Conservation (phyloP, 1,139 yeast species). For the Saccharomycopsis phalli region DNA sequence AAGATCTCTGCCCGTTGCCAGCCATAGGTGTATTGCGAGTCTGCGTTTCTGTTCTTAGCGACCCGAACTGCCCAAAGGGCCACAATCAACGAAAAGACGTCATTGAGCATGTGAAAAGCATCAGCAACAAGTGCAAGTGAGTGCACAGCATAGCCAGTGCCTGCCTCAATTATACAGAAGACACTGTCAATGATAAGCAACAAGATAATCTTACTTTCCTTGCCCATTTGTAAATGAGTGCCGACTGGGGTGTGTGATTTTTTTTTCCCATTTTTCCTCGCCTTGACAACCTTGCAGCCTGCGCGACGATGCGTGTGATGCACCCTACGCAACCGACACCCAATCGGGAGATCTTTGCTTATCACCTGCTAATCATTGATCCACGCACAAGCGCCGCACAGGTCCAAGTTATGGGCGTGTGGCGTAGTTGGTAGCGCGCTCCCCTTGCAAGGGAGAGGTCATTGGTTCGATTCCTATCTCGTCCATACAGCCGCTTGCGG, state of each 20-base stretch:
- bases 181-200: slow-evolving; percentile 68
- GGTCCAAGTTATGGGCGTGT: slow-evolving; percentile 48
- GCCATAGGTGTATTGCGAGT: slow-evolving; percentile 85
- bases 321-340: too few species aligned
- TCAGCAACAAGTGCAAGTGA: slow-evolving; percentile 92
- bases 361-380: too few species aligned
- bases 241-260: background rate
- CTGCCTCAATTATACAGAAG: slow-evolving; percentile 80
- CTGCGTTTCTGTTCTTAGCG: slow-evolving; percentile 74
- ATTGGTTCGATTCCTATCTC: slow-evolving; percentile 21
- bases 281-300: too few species aligned
- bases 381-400: background rate
- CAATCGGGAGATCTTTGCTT: too few species aligned
- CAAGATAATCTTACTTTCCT: slow-evolving; percentile 67
- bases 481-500: slow-evolving; percentile 17
- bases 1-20: slow-evolving; percentile 95
- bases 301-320: too few species aligned
- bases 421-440: slow-evolving; percentile 89
- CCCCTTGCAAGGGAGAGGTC: slow-evolving; percentile 20
- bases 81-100: slow-evolving; percentile 77
- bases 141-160: slow-evolving; percentile 80
- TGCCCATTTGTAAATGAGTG: slow-evolving; percentile 27
- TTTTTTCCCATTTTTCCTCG: background rate
- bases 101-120: slow-evolving; percentile 95
- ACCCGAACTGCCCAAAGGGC: slow-evolving; percentile 97